phyloP scores from a whole-genome alignment of 768 basidiomycete species.

The Infundibulicybe gibba region DNA sequence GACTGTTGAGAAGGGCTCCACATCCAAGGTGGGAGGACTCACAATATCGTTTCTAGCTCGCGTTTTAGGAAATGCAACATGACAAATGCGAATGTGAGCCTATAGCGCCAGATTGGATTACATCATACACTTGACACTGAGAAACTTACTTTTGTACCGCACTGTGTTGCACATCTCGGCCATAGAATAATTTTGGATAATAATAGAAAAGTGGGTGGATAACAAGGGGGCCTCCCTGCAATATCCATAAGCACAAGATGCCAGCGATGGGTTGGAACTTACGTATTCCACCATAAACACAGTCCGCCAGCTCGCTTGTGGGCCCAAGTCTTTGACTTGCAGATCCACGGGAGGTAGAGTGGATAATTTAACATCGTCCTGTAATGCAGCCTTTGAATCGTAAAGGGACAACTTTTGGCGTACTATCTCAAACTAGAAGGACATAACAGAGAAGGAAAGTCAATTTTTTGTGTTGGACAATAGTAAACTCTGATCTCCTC shows the following conservation, averaged over 20 bases:
- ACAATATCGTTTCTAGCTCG: constrained; percentile 91
- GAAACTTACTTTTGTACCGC: constrained; percentile 64
- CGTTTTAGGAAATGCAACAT: constrained; percentile 90
- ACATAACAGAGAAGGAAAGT: neutral
- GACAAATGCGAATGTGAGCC: constrained; percentile 71
- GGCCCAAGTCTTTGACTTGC: constrained; percentile 84
- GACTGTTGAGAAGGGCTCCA: neutral
- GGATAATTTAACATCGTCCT: constrained; percentile 58
- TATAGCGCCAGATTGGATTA: constrained; percentile 7
- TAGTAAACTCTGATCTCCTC: constrained; percentile 1
- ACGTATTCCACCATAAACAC: constrained; percentile 97
- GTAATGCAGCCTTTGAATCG: constrained; percentile 56
- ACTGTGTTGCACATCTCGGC: constrained; percentile 67
- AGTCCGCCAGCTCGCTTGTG: constrained; percentile 84
- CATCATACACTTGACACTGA: neutral
- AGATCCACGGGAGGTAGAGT: constrained; percentile 55
- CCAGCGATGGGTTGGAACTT: constrained; percentile 24
- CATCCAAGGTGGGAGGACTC: constrained; percentile 16
- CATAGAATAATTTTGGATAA: constrained; percentile 68
- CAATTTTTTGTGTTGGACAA: neutral
- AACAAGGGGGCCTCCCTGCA: constrained; percentile 79
- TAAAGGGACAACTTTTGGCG: constrained; percentile 74
- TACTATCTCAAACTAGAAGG: constrained; percentile 57
- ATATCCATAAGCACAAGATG: constrained; percentile 3
- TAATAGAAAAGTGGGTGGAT: constrained; percentile 86